Base-by-base conservation (phyloP, 2,329 filamentous ascomycete species). In the Clarireedia homoeocarpa region DNA sequence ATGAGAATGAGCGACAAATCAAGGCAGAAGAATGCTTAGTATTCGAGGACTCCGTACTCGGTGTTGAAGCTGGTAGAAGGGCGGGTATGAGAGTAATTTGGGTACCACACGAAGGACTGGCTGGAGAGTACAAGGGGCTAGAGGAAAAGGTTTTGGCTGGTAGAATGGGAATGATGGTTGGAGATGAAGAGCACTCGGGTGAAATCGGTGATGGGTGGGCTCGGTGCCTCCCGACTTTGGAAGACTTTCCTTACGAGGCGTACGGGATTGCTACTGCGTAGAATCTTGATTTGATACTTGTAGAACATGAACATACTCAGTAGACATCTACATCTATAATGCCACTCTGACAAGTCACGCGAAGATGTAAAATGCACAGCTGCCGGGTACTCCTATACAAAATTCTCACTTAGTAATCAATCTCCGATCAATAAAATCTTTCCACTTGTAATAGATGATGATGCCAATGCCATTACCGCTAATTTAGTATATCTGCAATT, bases 41-140 rank as follows among this genome's bases (percentile, higher is more conserved):
- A 0, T 97, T 99, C 66, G 94, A 99, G 73, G 94, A 99, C 71
- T 89, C 86, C 47, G 91, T 97, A 1, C 89, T 91, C 0, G 94
- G 94, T 4, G 90, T 96, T 2, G 94, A 99, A 73, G 84, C 90
- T 2, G 94, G 91, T 4, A 78, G 94, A 53, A 82, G 94, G 62
- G 94, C 94, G 0, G 92, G 92, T 0, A 97, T 97, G 92, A 84
- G 92, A 62, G 91, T 95, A 12, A 78, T 96, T 1, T 99, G 94
- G 94, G 86, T 84, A 64, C 94, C 94, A 23, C 91, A 97, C 72
- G 82, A 84, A 0, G 88, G 83, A 67, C 74, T 99, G 52, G 77
- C 87, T 72, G 76, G 82, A 52, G 88, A 92, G 70, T 95, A 89
- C 65, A 74, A 77, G 40, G 91, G 88, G 1, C 79, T 85, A 44